Conservation (phyloP, 2,329 filamentous ascomycete genomes). For the Epichloe sylvatica region DNA sequence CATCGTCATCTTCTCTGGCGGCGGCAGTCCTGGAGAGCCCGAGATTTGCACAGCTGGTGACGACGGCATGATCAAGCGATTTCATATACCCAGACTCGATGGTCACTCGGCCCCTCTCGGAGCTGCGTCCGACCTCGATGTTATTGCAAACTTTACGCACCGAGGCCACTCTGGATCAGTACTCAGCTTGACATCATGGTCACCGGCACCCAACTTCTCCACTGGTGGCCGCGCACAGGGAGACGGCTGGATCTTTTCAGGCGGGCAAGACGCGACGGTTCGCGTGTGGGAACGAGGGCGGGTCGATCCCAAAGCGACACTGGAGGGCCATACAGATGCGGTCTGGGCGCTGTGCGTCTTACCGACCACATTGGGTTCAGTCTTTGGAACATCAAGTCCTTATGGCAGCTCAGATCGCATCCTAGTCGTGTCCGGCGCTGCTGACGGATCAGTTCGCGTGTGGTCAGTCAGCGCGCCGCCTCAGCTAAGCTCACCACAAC, state of each 20-base stretch:
- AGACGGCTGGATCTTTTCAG: slow-evolving; percentile 97
- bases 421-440: slow-evolving; percentile 77
- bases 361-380: slow-evolving; percentile 62
- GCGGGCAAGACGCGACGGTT: slow-evolving; percentile 84
- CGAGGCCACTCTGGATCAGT: slow-evolving; percentile 86
- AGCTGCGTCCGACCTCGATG: slow-evolving; percentile 68
- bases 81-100: slow-evolving; percentile 81
- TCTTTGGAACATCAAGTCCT: slow-evolving; percentile 63
- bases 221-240: slow-evolving; percentile 77
- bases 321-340: slow-evolving; percentile 89
- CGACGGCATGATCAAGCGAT: slow-evolving; percentile 90
- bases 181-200: slow-evolving; percentile 74
- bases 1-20: slow-evolving; percentile 90
- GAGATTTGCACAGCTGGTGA: slow-evolving; percentile 95
- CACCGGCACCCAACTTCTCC: slow-evolving; percentile 73
- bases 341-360: slow-evolving; percentile 93
- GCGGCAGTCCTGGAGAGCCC: slow-evolving; percentile 85
- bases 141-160: slow-evolving; percentile 88
- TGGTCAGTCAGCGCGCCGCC: slow-evolving; percentile 92
- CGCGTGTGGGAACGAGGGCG: slow-evolving; percentile 90
- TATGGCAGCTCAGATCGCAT: slow-evolving; percentile 77
- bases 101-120: slow-evolving; percentile 30
- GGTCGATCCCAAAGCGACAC: slow-evolving; percentile 85
- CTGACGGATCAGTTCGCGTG: slow-evolving; percentile 81
- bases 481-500: slow-evolving; percentile 67